These are phyloP conservation scores for Conticribra weissflogii DNA, from an alignment of 108 stramenopile genomes.

Conservation along the genomic window DNA sequence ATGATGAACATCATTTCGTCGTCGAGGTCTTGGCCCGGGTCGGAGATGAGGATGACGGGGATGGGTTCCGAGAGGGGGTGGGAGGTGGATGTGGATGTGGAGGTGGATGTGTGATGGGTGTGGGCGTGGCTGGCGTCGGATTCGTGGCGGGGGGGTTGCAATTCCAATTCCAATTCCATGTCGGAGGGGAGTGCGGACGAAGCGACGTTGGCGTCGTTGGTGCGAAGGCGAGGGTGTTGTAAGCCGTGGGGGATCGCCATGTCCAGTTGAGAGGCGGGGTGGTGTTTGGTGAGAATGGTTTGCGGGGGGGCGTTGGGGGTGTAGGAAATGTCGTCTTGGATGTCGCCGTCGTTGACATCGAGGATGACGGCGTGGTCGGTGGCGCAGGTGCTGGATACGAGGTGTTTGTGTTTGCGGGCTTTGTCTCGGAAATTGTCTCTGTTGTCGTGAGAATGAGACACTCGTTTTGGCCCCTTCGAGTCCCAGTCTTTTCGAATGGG, in stretches of 20 bases:
- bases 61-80: no score
- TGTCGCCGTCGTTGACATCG: neutral
- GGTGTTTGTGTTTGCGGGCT: neutral
- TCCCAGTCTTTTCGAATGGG: no score
- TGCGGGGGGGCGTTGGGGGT: neutral
- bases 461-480: no score
- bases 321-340: neutral
- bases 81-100: neutral
- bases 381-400: neutral
- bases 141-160: neutral
- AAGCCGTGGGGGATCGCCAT: no score
- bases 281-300: neutral
- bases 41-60: constrained; percentile 47
- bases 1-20: constrained; percentile 62
- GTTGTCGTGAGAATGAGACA: no score
- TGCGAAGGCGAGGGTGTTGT: no score
- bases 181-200: neutral
- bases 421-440: no score
- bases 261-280: no score
- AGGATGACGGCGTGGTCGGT: neutral
- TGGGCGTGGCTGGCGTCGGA: neutral
- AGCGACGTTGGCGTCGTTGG: neutral
- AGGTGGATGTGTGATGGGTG: neutral
- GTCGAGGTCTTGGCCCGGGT: constrained; percentile 55
- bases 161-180: neutral